Percentiles rank a stretch among this genome's conserved stretches.
Conservation (phyloP, 176 grass and related monocot species). For the Musa schizocarpa region DNA sequence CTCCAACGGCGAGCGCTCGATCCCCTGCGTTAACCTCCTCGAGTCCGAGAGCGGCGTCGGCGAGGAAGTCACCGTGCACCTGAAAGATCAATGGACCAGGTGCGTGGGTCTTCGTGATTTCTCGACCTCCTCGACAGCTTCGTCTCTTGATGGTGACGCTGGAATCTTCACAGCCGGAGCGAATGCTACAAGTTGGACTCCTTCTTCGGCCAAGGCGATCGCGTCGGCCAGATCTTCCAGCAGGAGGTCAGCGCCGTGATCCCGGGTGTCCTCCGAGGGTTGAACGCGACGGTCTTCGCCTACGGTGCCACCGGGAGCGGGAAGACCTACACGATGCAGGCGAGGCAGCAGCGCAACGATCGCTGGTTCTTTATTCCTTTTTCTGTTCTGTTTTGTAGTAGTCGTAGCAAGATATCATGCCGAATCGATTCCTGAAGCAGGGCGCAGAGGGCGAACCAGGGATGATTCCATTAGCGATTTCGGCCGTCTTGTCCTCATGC, state of each 20-base stretch:
- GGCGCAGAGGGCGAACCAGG: conserved; percentile 54
- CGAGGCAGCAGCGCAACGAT: background rate
- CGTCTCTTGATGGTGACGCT: background rate
- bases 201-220: conserved; percentile 57
- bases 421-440: conserved; percentile 13
- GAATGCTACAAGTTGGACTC: conserved; percentile 75
- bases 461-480: conserved; percentile 57
- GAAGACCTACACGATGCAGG: conserved; percentile 96
- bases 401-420: background rate
- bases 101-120: background rate
- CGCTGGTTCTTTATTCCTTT: background rate
- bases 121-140: background rate
- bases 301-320: conserved; percentile 80
- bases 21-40: conserved; percentile 53
- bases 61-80: conserved; percentile 48
- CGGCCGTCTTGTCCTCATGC: conserved; percentile 40
- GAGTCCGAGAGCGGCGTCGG: conserved; percentile 1
- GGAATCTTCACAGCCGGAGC: conserved; percentile 37
- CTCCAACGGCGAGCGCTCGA: background rate
- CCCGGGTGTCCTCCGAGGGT: conserved; percentile 54
- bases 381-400: too few species aligned
- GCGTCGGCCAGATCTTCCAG: conserved; percentile 44
- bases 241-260: conserved; percentile 56
- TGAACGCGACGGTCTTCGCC: conserved; percentile 62
- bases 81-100: conserved; percentile 84